Conservation (phyloP, 805 yeast species). For the Ogataea pilisensis region DNA sequence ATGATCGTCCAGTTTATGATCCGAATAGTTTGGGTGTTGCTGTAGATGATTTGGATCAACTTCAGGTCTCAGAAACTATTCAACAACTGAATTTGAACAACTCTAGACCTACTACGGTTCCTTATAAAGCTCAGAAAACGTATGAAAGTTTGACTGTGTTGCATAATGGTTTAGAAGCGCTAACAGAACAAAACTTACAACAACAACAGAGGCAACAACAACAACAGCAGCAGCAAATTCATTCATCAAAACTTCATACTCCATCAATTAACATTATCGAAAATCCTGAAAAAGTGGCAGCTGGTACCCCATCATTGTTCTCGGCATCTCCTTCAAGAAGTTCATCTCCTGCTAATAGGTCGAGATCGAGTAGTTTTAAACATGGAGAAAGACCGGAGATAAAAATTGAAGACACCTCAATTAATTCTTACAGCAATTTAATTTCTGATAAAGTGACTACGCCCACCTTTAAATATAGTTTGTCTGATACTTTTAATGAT, state of each 20-base stretch:
- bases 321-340: conserved; percentile 40
- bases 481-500: conserved; percentile 1
- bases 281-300: conserved; percentile 39
- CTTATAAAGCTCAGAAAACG: conserved; percentile 4
- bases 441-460: neutral
- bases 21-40: neutral
- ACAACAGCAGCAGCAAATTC: neutral
- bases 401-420: conserved; percentile 23
- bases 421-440: neutral
- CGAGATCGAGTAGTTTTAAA: conserved; percentile 28
- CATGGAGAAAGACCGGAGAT: conserved; percentile 16
- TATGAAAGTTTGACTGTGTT: conserved; percentile 10
- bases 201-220: conserved; percentile 14
- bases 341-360: conserved; percentile 33
- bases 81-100: conserved; percentile 13
- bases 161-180: conserved; percentile 9
- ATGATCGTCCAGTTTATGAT: conserved; percentile 7
- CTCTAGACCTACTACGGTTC: neutral
- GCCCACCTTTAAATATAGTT: conserved; percentile 9
- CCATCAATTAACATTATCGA: conserved; percentile 25
- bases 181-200: conserved; percentile 22
- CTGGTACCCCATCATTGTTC: conserved; percentile 53
- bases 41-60: conserved; percentile 12
- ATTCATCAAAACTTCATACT: conserved; percentile 2
- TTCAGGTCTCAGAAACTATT: conserved; percentile 15